Evolutionary conservation across 2,329 filamentous ascomycete genomes (phyloP), one percentile per base, ranked within the genome.

Genomic region (Phaeosphaeria sp.): DNA sequence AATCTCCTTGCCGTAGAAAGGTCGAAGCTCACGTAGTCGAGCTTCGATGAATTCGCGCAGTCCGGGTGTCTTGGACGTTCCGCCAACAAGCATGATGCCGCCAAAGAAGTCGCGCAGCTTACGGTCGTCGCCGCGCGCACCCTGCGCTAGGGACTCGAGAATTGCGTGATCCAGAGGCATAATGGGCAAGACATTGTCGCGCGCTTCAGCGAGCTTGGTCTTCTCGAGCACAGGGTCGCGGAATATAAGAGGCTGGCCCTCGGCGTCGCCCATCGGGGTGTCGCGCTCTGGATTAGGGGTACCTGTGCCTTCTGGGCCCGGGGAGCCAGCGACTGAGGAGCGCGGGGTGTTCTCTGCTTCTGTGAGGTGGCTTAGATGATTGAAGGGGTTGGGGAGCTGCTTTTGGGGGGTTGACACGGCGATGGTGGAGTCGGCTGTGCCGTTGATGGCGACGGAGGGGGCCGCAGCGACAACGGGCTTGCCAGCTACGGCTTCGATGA

Each of bases 111-210:
- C 95, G 52, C 92, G 90, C 62, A 94, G 88, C 78, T 96, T 96
- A 80, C 95, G 94, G 65, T 98, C 93, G 73, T 98, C 94, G 55
- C 90, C 90, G 62, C 90, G 90, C 52, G 92, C 90, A 7, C 92
- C 95, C 76, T 97, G 90, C 48, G 90, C 86, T 71, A 98, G 96
- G 49, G 89, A 93, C 17, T 91, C 93, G 59, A 97, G 85, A 68
- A 99, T 96, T 5, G 95, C 94, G 60, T 89, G 86, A 75, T 98
- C 94, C 23, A 99, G 86, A 0, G 94, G 89, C 56, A 91, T 91
- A 13, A 93, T 79, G 0, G 95, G 93, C 3, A 97, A 84, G 33
- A 95, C 89, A 42, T 87, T 84, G 72, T 98, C 94, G 47, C 91
- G 88, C 71, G 91, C 89, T 22, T 84, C 83, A 9, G 89, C 90